A percentile compares a stretch with the other conserved stretches of the same genome.
Conservation (phyloP, 2,329 filamentous ascomycete genomes). For the Diaporthe ampelina region DNA sequence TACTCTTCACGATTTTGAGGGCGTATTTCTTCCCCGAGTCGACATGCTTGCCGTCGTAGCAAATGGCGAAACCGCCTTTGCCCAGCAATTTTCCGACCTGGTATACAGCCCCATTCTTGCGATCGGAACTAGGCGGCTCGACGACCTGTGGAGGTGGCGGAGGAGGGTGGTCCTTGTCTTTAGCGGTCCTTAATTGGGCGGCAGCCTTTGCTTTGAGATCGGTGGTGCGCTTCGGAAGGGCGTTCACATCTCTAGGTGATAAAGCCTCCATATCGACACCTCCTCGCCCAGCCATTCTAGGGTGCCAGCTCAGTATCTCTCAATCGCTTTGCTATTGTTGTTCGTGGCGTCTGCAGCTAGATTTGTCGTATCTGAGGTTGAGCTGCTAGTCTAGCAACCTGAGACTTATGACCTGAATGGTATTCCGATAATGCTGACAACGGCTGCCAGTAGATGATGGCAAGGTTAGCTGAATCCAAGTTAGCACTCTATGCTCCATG, state of each 20-base stretch:
- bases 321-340: background rate
- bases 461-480: conserved; percentile 24
- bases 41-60: conserved; percentile 78
- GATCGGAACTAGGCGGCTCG: conserved; percentile 77
- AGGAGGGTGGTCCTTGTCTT: conserved; percentile 76
- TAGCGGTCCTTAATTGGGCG: conserved; percentile 68
- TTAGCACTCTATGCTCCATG: conserved; percentile 16
- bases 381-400: conserved; percentile 34
- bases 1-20: conserved; percentile 86
- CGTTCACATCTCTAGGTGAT: conserved; percentile 75
- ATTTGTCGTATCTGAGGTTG: background rate
- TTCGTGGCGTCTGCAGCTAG: conserved; percentile 3
- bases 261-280: conserved; percentile 73
- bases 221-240: conserved; percentile 65
- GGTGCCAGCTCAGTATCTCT: background rate
- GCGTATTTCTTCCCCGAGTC: conserved; percentile 78
- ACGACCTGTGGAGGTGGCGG: conserved; percentile 72
- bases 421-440: conserved; percentile 4
- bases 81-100: conserved; percentile 81
- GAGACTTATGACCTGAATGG: conserved; percentile 14
- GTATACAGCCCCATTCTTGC: conserved; percentile 79
- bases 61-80: conserved; percentile 87
- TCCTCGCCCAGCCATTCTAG: conserved; percentile 51
- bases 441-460: conserved; percentile 29
- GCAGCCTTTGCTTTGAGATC: conserved; percentile 67